Evolutionary conservation across 805 yeast species (phyloP).

Genomic region (Yarrowia phangngaensis): DNA sequence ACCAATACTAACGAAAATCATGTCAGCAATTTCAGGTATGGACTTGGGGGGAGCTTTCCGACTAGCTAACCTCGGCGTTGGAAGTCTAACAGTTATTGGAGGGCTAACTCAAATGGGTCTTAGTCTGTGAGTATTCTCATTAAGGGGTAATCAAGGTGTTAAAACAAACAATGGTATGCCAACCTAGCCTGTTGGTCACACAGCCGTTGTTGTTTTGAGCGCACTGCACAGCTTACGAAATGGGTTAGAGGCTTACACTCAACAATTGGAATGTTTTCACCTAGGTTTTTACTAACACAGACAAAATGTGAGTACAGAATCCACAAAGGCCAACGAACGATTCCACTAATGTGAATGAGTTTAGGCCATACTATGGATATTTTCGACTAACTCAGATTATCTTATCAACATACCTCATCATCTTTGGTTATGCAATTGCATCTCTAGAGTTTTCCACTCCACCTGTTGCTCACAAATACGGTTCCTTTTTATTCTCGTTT

Average conservation of each 20-base stretch:
- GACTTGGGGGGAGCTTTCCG: conserved; percentile 37
- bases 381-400: conserved; percentile 27
- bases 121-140: conserved; percentile 25
- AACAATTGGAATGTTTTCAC: conserved; percentile 35
- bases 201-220: no score
- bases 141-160: no score
- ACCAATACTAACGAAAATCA: background rate
- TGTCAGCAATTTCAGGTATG: conserved; percentile 26
- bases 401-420: conserved; percentile 5
- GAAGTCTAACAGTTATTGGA: conserved; percentile 35
- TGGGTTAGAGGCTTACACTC: no score
- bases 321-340: background rate
- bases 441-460: conserved; percentile 49
- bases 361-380: conserved; percentile 29
- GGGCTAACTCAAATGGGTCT: conserved; percentile 36
- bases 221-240: no score
- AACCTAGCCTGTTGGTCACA: no score
- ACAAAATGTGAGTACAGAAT: conserved; percentile 2
- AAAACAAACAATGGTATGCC: no score
- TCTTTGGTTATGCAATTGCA: conserved; percentile 35
- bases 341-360: background rate
- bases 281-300: conserved; percentile 1
- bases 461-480: conserved; percentile 46
- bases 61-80: conserved; percentile 38
- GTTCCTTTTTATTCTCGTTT: conserved; percentile 57